phyloP scores from a whole-genome alignment of 441 rosid genomes.

The Eruca vesicaria region DNA sequence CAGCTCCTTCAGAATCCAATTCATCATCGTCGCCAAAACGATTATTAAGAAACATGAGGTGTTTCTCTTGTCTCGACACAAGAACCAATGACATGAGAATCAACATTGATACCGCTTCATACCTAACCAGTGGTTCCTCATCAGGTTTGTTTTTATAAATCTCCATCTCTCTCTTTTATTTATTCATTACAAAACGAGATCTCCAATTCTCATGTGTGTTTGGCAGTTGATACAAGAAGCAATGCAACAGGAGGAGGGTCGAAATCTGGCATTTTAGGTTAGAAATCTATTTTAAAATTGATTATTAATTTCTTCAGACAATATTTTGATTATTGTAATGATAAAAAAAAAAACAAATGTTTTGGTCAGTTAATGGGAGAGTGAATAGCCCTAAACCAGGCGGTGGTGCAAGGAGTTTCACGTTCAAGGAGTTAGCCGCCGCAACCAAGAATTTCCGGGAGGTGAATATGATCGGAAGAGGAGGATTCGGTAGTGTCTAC shows the following conservation, averaged over 20 bases:
- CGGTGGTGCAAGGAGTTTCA: constrained; percentile 57
- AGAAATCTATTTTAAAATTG: not conserved
- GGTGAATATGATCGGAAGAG: constrained; percentile 56
- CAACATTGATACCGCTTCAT: constrained; percentile 47
- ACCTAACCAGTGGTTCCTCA: constrained; percentile 41
- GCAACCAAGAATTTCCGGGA: constrained; percentile 62
- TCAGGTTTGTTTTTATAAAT: constrained; percentile 49
- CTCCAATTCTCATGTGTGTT: not conserved
- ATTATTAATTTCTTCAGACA: not conserved
- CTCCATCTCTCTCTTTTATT: not conserved
- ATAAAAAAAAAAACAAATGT: not conserved
- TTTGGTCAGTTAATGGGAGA: constrained; percentile 44
- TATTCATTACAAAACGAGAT: not conserved
- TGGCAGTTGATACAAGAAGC: constrained; percentile 30
- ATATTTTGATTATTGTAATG: not conserved
- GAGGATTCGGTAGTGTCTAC: constrained; percentile 69
- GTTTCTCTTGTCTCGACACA: constrained; percentile 69
- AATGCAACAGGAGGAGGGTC: constrained; percentile 21
- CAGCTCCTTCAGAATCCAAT: constrained; percentile 29
- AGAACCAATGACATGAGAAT: constrained; percentile 50
- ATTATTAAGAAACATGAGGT: constrained; percentile 44
- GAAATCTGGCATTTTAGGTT: constrained; percentile 41
- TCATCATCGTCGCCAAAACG: not conserved
- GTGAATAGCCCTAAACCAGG: constrained; percentile 38
- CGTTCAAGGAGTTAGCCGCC: constrained; percentile 55